phyloP scores from a whole-genome alignment of 345 rosid genomes.

The Eucalyptus pauciflora region DNA sequence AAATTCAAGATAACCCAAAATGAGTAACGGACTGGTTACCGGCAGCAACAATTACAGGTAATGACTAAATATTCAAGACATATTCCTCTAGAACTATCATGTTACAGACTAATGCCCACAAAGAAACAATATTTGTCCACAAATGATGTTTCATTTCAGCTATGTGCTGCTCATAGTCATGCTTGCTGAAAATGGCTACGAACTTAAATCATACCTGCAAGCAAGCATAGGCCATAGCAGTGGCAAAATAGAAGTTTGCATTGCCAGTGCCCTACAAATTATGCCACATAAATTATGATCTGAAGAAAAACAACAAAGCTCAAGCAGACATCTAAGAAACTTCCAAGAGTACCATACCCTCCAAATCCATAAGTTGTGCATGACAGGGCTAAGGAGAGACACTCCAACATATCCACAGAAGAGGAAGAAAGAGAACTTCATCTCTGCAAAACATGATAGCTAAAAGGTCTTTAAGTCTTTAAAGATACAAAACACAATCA shows the following conservation, averaged over 20 bases:
- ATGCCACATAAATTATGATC: not conserved
- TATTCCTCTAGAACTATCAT: not conserved
- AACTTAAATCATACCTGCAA: conserved; percentile 50
- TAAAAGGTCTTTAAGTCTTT: not conserved
- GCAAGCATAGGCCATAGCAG: conserved; percentile 88
- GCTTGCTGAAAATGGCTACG: not conserved
- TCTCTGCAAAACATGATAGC: conserved; percentile 27
- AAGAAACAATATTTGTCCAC: not conserved
- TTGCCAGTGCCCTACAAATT: conserved; percentile 86
- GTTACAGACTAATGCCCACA: not conserved
- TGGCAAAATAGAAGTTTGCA: conserved; percentile 93
- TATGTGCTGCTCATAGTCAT: not conserved
- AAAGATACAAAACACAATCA: not conserved
- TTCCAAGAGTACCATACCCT: conserved; percentile 39
- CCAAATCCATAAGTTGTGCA: conserved; percentile 99
- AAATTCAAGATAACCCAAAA: not conserved
- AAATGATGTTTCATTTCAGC: not conserved
- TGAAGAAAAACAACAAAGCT: not conserved
- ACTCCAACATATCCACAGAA: conserved; percentile 88
- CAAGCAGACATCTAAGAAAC: not conserved
- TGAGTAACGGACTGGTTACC: not conserved
- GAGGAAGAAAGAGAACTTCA: conserved; percentile 87
- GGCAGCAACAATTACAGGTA: not conserved
- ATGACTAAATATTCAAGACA: not conserved
- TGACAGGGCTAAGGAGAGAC: conserved; percentile 90